Conservation (phyloP, 768 basidiomycete species). For the Ramaria sp. region DNA sequence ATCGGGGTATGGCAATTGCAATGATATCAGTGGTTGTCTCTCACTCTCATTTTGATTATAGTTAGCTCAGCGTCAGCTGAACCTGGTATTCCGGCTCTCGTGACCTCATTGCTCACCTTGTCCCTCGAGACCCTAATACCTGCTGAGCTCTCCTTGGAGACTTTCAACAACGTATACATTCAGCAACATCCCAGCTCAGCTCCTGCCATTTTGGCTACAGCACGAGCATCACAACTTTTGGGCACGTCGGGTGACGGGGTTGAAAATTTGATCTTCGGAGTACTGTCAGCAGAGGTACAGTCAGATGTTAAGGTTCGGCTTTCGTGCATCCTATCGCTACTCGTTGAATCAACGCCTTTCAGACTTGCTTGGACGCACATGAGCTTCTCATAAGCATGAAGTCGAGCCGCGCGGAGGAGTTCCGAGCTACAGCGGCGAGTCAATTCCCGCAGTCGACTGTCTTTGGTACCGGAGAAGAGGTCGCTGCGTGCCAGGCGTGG, state of each 20-base stretch:
- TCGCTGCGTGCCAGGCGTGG: slow-evolving; percentile 13
- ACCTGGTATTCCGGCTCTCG: slow-evolving; percentile 31
- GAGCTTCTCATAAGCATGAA: slow-evolving; percentile 37
- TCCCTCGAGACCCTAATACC: slow-evolving; percentile 44
- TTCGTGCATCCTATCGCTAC: background rate
- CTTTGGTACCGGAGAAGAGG: slow-evolving; percentile 50
- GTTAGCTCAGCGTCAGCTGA: slow-evolving; percentile 33
- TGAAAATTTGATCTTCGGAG: slow-evolving; percentile 44
- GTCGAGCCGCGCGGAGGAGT: slow-evolving; percentile 50
- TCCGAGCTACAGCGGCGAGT: slow-evolving; percentile 39
- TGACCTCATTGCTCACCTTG: slow-evolving; percentile 39
- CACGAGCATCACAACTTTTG: slow-evolving; percentile 41
- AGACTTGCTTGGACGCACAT: slow-evolving; percentile 44
- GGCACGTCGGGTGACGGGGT: slow-evolving; percentile 44
- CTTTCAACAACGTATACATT: slow-evolving; percentile 66
- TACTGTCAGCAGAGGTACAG: slow-evolving; percentile 30
- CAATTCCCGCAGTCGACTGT: slow-evolving; percentile 53
- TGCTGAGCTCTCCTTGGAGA: slow-evolving; percentile 43
- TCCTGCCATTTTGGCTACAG: slow-evolving; percentile 48
- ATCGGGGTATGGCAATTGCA: slow-evolving; percentile 30
- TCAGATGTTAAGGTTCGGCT: slow-evolving; percentile 37
- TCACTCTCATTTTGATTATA: background rate
- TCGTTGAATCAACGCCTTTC: slow-evolving; percentile 2
- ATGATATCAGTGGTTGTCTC: background rate
- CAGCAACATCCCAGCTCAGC: slow-evolving; percentile 46